Conservation (phyloP, 345 rosid genomes). For the Dovyalis caffra region DNA sequence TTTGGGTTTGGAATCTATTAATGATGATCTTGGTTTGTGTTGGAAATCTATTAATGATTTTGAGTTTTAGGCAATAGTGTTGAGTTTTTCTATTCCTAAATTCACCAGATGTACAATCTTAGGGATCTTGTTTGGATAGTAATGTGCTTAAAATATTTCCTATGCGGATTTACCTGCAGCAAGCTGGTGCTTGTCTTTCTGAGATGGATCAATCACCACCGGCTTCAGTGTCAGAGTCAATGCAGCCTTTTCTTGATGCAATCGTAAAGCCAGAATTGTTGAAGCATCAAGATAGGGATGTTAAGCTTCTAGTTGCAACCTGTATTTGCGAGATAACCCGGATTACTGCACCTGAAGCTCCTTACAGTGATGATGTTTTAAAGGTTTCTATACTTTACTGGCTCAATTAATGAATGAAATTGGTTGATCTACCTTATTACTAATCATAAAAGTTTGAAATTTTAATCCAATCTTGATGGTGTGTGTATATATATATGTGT, state of each 20-base stretch:
- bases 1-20: no score
- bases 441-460: not conserved
- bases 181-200: slow-evolving; percentile 77
- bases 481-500: slow-evolving; percentile 21
- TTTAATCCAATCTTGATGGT: slow-evolving; percentile 22
- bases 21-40: not conserved
- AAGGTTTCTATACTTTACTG: slow-evolving; percentile 51
- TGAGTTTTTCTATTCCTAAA: not conserved
- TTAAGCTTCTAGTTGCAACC: slow-evolving; percentile 93
- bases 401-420: slow-evolving; percentile 6
- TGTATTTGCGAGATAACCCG: slow-evolving; percentile 94
- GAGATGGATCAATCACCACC: slow-evolving; percentile 89
- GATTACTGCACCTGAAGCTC: slow-evolving; percentile 98
- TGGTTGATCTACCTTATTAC: slow-evolving; percentile 2
- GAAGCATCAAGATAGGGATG: slow-evolving; percentile 90
- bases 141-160: slow-evolving; percentile 5
- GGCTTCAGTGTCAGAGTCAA: slow-evolving; percentile 58
- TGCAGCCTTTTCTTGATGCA: slow-evolving; percentile 78
- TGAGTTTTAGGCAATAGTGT: not conserved
- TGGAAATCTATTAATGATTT: not conserved
- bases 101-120: not conserved
- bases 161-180: slow-evolving; percentile 46
- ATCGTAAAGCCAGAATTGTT: slow-evolving; percentile 78
- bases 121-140: slow-evolving; percentile 6
- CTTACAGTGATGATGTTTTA: slow-evolving; percentile 74